Conservation (phyloP, 139 green algal species). For the Chlorella vulgaris region DNA sequence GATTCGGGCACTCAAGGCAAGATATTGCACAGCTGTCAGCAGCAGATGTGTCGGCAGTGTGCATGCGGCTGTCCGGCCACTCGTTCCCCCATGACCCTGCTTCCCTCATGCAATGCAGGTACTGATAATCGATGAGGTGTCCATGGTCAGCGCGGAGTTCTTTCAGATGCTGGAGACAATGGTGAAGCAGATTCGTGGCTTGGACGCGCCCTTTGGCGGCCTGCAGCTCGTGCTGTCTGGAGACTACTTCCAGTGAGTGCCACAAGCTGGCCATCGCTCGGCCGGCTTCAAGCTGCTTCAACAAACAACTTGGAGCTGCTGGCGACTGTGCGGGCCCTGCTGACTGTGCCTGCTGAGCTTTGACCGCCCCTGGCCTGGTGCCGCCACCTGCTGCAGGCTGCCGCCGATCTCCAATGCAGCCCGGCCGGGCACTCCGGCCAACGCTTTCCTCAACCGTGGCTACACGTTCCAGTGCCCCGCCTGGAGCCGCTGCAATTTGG, state of each 20-base stretch:
- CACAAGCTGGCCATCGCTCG: too few relatives aligned
- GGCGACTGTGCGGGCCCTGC: too few relatives aligned
- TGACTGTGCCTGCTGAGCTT: too few relatives aligned
- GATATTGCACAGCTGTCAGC: not conserved
- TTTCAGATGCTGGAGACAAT: slow-evolving; percentile 49
- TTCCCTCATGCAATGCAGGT: slow-evolving; percentile 33
- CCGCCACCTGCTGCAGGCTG: slow-evolving; percentile 15
- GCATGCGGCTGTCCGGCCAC: not conserved
- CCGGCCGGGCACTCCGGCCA: not conserved
- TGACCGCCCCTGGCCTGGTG: too few relatives aligned
- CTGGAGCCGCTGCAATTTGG: slow-evolving; percentile 55
- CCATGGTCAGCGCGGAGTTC: slow-evolving; percentile 66
- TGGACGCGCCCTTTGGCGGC: slow-evolving; percentile 56
- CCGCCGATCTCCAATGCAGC: slow-evolving; percentile 56
- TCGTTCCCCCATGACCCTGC: not conserved
- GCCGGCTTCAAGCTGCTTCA: too few relatives aligned
- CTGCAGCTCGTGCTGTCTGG: slow-evolving; percentile 73
- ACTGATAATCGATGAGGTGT: slow-evolving; percentile 67
- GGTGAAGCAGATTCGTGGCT: slow-evolving; percentile 21
- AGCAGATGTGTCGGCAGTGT: not conserved
- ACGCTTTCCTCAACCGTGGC: slow-evolving; percentile 70
- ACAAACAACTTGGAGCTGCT: too few relatives aligned
- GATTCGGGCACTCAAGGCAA: slow-evolving; percentile 35
- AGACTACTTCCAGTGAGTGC: slow-evolving; percentile 70
- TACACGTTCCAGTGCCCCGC: slow-evolving; percentile 70